Base-by-base conservation (phyloP, 2,329 filamentous ascomycete genomes). In the Penicillium janthinellum region DNA sequence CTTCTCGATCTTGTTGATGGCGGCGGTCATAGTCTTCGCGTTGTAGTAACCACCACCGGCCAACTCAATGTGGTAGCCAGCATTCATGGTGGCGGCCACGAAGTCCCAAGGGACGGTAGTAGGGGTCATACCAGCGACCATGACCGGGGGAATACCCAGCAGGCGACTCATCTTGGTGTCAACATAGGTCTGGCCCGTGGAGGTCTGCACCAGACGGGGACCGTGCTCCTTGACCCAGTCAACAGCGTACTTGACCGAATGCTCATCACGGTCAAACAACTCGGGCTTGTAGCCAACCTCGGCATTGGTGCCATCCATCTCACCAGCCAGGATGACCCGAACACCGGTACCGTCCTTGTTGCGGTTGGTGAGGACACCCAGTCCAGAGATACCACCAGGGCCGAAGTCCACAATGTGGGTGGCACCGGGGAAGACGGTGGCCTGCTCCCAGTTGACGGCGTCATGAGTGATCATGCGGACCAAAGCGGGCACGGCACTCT, bases 281-380 rank as follows among this genome's bases (percentile, higher is more conserved):
- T 99, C 95, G 2, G 94, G 90, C 84, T 99, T 99, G 83, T 97
- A 99, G 57, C 95, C 95, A 63, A 99, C 90, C 77, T 98, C 95
- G 35, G 85, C 83, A 60, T 96, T 90, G 20, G 92, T 92, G 54
- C 94, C 94, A 70, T 94, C 91, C 70, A 99, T 90, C n/a, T 92
- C 86, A 64, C 96, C 95, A 45, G 92, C 95, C 59, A 99, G 85
- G 66, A 99, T 96, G 66, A 99, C 93, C 62, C 94, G 92, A 38
- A 99, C 95, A 71, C 95, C 95, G 59, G 92, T 98, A 64, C 95
- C 95, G 77, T 99, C 96, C 83, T 99, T 99, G 85, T 98, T 99
- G 70, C 95, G 91, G 83, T 96, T 98, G 59, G 95, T 99, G 64
- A 99, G 83, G 48, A 96, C 91, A 72, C 95, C 96, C 22, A 99